These are phyloP conservation scores for Pythium periplocum DNA, from an alignment of 352 stramenopile species.

Conservation along the genomic window DNA sequence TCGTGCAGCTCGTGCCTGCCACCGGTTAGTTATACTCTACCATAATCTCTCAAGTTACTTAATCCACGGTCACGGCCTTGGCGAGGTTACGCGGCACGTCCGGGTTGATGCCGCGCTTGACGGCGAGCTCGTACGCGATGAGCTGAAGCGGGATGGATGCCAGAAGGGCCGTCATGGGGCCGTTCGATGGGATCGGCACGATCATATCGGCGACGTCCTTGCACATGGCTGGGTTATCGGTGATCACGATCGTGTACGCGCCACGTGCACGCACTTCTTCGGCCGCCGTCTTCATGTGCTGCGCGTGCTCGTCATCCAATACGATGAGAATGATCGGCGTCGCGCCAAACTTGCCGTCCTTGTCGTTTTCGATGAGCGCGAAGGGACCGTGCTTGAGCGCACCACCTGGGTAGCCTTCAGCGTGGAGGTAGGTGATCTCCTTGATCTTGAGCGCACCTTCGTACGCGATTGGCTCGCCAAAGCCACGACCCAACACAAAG, in stretches of 20 bases:
- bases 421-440: constrained; percentile 98
- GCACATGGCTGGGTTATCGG: constrained; percentile 93
- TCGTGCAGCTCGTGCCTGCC: constrained; percentile 34
- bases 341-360: constrained; percentile 92
- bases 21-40: background rate
- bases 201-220: constrained; percentile 91
- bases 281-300: constrained; percentile 93
- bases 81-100: constrained; percentile 98
- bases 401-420: constrained; percentile 96
- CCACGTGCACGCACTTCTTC: constrained; percentile 96
- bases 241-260: constrained; percentile 97
- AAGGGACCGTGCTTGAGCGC: constrained; percentile 99
- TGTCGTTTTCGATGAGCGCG: constrained; percentile 94
- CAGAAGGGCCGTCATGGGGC: constrained; percentile 94
- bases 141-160: constrained; percentile 96
- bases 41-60: constrained; percentile 12
- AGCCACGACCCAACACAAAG: constrained; percentile 95
- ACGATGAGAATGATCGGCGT: constrained; percentile 98
- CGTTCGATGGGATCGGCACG: constrained; percentile 95
- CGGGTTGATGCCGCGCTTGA: constrained; percentile 96
- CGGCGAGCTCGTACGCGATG: constrained; percentile 97
- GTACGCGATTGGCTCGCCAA: constrained; percentile 92
- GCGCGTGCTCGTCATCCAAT: constrained; percentile 95
- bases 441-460: constrained; percentile 99
- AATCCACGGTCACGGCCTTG: constrained; percentile 99